phyloP scores from a whole-genome alignment of 305 asterid species.

The Fraxinus xanthoxyloides region DNA sequence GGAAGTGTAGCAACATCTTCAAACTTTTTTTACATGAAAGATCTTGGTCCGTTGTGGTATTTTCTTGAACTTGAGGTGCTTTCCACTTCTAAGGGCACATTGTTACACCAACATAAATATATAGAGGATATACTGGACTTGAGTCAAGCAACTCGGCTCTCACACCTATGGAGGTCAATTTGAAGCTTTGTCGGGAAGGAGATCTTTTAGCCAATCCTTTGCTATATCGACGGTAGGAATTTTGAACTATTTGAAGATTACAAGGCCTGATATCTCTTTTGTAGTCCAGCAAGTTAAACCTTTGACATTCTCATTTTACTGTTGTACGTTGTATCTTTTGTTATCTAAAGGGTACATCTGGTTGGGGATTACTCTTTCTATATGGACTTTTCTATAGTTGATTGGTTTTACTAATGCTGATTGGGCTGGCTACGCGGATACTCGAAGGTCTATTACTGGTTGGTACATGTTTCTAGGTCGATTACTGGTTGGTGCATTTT shows the following conservation, averaged over 20 bases:
- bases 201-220: neutral
- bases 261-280: neutral
- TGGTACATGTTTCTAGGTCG: neutral
- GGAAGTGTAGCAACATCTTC: neutral
- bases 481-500: neutral
- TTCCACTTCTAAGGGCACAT: neutral
- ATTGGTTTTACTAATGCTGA: neutral
- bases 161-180: neutral
- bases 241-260: neutral
- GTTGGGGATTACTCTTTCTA: neutral
- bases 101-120: neutral
- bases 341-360: neutral
- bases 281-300: neutral
- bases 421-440: neutral
- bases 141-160: neutral
- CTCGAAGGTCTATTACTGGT: neutral
- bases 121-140: neutral
- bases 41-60: neutral
- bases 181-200: neutral
- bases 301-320: neutral
- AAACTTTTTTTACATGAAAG: neutral
- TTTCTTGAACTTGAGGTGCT: neutral
- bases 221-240: neutral
- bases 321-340: neutral
- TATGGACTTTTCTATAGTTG: neutral